phyloP scores from a whole-genome alignment of 2,329 filamentous ascomycete species.

The Cladorrhinum sp. region DNA sequence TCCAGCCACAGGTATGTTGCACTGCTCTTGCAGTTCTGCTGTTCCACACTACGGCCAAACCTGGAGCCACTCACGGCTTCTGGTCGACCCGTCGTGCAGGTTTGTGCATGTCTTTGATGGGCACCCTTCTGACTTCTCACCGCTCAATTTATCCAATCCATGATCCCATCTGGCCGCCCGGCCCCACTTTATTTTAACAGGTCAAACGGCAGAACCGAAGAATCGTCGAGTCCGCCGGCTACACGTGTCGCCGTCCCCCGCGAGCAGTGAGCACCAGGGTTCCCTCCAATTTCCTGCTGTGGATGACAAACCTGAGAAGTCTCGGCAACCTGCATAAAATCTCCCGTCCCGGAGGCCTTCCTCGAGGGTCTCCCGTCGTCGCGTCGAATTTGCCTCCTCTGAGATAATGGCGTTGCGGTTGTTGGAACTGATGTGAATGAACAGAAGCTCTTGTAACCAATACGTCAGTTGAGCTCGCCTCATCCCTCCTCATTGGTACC shows the following conservation, averaged over 20 bases:
- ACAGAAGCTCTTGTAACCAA: neutral
- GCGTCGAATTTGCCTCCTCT: neutral
- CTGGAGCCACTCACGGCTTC: neutral
- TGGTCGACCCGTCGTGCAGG: neutral
- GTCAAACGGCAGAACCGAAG: neutral
- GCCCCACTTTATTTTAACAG: neutral
- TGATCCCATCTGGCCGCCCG: neutral
- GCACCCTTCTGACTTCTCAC: neutral
- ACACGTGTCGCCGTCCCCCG: conserved; percentile 13
- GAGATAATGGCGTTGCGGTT: neutral
- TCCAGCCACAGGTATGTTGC: neutral
- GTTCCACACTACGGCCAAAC: neutral
- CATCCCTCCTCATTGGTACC: neutral
- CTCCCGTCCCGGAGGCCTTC: neutral
- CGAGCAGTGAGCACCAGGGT: neutral
- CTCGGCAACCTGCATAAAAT: neutral
- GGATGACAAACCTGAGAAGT: neutral
- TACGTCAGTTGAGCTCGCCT: neutral
- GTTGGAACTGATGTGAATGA: neutral
- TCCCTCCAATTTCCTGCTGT: neutral
- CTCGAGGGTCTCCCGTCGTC: neutral
- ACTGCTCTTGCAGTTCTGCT: neutral
- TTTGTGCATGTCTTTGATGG: neutral
- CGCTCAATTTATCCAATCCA: neutral
- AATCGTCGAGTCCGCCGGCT: conserved; percentile 4